Base-by-base conservation (phyloP, 2,329 filamentous ascomycete species). In the Celoporthe dispersa region DNA sequence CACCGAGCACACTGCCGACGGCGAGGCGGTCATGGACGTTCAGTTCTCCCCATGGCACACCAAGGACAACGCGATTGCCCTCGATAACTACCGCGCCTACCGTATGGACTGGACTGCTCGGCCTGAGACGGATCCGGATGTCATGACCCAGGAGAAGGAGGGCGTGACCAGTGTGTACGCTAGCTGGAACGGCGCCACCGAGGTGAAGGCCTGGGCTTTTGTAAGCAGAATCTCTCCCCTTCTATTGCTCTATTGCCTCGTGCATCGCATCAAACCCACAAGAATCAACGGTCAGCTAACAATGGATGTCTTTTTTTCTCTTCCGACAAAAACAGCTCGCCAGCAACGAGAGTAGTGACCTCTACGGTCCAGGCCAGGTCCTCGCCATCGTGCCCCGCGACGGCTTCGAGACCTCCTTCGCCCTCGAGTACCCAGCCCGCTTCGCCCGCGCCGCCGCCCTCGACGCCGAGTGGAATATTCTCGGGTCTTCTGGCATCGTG, bases 1-100 rank as follows among this genome's bases (percentile, higher is more conserved):
- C 72, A 84, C 80, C 19, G 85, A 87, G 73, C 85, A 79, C 73
- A 71, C 77, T 1, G 61, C 73, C 16, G 75, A 79, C 48, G 82
- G 82, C 25, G 76, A 77, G 14, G 73, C 81, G 1, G 75, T 85
- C 3, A 81, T 81, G 71, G 79, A 82, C 60, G 79, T 81, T 0
- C 82, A 84, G 63, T 81, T 83, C 63, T 80, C 78, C 14, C 67
- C 67, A 73, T 73, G 69, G 78, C 77, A 57, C 28, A 71, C 12
- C 31, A 37, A 44, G 9, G 69, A 70, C 53, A 73, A 69, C 64
- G 25, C 35, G 7, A 59, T 35, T 9, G 70, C 22, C 65, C 59
- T 61, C 12, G 59, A 68, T 28, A 68, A 64, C 22, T 77, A 78
- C 66, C 74, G 76, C 33, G 71, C 74, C 0, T 76, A 74, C 70